Conservation (phyloP, 2,329 filamentous ascomycete species). For the Claviceps paspali region DNA sequence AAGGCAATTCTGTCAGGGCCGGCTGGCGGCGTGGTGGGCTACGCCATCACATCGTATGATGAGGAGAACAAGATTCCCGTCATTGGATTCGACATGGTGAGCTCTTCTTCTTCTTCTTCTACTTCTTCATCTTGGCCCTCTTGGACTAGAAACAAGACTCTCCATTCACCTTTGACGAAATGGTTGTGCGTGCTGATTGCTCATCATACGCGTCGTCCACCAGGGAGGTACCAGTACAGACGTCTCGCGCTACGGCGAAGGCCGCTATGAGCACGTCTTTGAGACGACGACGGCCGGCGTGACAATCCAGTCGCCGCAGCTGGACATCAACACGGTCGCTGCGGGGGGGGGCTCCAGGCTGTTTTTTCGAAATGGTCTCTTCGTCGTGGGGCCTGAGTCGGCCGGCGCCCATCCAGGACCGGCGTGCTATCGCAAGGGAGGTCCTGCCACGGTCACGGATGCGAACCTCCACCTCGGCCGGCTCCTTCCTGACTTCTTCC, state of each 20-base stretch:
- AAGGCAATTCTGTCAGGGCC: slow-evolving; percentile 58
- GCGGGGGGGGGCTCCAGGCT: slow-evolving; percentile 59
- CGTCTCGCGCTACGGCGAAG: slow-evolving; percentile 47
- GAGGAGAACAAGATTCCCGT: slow-evolving; percentile 50
- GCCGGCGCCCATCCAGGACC: slow-evolving; percentile 57
- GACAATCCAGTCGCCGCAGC: slow-evolving; percentile 62
- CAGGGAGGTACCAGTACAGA: slow-evolving; percentile 55
- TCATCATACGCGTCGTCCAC: neutral
- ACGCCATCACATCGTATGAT: slow-evolving; percentile 59
- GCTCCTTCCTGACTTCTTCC: slow-evolving; percentile 47
- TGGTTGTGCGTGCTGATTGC: too few species aligned
- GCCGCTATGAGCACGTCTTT: slow-evolving; percentile 34
- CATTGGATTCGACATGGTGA: slow-evolving; percentile 55
- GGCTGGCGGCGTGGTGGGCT: slow-evolving; percentile 64
- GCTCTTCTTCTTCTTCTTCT: too few species aligned
- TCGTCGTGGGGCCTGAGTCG: slow-evolving; percentile 58
- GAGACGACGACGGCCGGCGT: slow-evolving; percentile 68
- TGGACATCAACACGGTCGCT: slow-evolving; percentile 71
- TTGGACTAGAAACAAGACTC: too few species aligned
- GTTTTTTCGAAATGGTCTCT: slow-evolving; percentile 57
- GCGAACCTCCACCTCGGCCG: slow-evolving; percentile 55
- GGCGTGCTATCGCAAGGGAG: slow-evolving; percentile 58
- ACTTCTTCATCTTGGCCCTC: too few species aligned
- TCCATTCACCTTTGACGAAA: too few species aligned
- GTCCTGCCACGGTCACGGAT: slow-evolving; percentile 57